Conservation (phyloP, 768 basidiomycete species). For the Mycena polygramma region DNA sequence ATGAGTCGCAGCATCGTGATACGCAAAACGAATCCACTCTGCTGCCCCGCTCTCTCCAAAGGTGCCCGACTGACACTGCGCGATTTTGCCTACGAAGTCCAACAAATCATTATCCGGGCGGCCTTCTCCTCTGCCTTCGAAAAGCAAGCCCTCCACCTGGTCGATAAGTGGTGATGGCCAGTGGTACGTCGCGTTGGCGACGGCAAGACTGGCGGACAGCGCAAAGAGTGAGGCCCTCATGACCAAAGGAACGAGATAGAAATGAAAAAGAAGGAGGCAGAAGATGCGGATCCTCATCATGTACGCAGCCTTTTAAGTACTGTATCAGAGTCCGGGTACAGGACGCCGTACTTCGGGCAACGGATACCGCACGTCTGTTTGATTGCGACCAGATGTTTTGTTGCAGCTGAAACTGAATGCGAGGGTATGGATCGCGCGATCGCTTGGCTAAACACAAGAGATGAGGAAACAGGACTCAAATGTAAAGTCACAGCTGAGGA, state of each 20-base stretch:
- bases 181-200: constrained; percentile 29
- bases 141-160: constrained; percentile 31
- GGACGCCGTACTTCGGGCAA: not conserved
- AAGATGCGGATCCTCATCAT: constrained; percentile 20
- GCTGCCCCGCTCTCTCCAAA: constrained; percentile 23
- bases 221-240: constrained; percentile 26
- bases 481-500: constrained; percentile 15
- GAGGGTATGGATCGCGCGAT: constrained; percentile 11
- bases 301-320: constrained; percentile 14
- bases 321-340: constrained; percentile 4
- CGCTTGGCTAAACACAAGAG: constrained; percentile 11
- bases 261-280: constrained; percentile 7
- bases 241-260: constrained; percentile 19
- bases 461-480: constrained; percentile 12
- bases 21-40: constrained; percentile 33
- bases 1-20: constrained; percentile 30
- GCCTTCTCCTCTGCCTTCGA: constrained; percentile 26
- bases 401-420: constrained; percentile 15
- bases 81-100: constrained; percentile 26
- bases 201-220: constrained; percentile 17
- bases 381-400: constrained; percentile 15
- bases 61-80: constrained; percentile 21
- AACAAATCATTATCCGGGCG: constrained; percentile 19
- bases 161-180: constrained; percentile 33
- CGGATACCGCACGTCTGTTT: constrained; percentile 25